Conservation (phyloP, 2,329 filamentous ascomycete genomes). For the Echinosphaeria canescens region DNA sequence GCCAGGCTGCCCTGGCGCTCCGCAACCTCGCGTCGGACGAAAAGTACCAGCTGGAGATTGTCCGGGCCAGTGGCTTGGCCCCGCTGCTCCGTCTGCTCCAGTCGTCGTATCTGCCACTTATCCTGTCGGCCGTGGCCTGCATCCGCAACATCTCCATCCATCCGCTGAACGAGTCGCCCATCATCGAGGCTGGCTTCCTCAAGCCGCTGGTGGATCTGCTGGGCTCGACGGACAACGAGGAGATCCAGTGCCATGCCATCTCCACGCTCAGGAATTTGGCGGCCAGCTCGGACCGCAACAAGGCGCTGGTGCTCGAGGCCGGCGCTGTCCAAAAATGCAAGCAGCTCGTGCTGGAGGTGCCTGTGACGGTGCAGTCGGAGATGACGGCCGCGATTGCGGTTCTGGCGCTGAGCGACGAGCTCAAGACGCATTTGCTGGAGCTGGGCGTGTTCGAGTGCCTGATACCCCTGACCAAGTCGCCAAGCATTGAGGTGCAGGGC, state of each 20-base stretch:
- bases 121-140: slow-evolving; percentile 89
- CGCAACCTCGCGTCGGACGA: slow-evolving; percentile 94
- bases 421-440: slow-evolving; percentile 78
- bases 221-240: slow-evolving; percentile 90
- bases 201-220: slow-evolving; percentile 85
- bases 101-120: slow-evolving; percentile 87
- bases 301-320: slow-evolving; percentile 89
- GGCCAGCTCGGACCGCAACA: slow-evolving; percentile 93
- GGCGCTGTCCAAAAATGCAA: slow-evolving; percentile 98
- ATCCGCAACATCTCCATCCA: slow-evolving; percentile 99
- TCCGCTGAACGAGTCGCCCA: slow-evolving; percentile 90
- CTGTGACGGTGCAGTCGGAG: slow-evolving; percentile 87
- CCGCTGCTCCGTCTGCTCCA: slow-evolving; percentile 79
- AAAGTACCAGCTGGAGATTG: slow-evolving; percentile 96
- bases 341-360: slow-evolving; percentile 81
- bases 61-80: slow-evolving; percentile 65
- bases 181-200: slow-evolving; percentile 93
- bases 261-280: slow-evolving; percentile 90
- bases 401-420: slow-evolving; percentile 80
- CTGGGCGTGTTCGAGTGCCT: slow-evolving; percentile 91
- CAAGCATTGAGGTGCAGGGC: slow-evolving; percentile 94
- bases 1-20: slow-evolving; percentile 83
- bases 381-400: slow-evolving; percentile 99
- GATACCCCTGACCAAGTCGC: slow-evolving; percentile 84
- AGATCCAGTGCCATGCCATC: slow-evolving; percentile 97